Conservation (phyloP, 2,329 filamentous ascomycete genomes). For the Arthroderma uncinatum region DNA sequence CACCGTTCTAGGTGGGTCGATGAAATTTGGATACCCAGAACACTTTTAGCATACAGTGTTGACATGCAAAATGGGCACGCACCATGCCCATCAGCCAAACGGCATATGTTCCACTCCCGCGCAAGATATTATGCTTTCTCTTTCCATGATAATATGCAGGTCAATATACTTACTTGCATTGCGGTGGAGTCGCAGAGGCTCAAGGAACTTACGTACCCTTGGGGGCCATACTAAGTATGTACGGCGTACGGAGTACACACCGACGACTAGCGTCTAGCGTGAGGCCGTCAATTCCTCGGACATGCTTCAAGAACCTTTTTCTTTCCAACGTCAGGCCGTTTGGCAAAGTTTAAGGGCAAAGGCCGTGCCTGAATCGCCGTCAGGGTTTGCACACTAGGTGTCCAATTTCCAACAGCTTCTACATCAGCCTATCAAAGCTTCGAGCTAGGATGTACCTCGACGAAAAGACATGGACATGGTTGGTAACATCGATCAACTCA, state of each 20-base stretch:
- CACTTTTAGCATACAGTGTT: background rate
- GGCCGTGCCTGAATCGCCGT: background rate
- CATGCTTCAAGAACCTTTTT: background rate
- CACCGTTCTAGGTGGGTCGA: background rate
- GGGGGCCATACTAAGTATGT: too few species aligned
- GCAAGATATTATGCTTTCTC: background rate
- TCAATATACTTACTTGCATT: background rate
- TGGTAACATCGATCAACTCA: background rate
- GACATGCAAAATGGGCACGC: background rate
- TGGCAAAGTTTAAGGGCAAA: background rate
- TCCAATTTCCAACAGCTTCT: background rate
- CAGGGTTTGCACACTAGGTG: background rate
- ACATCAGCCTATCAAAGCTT: background rate
- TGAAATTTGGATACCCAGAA: background rate
- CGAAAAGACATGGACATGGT: slow-evolving; percentile 2
- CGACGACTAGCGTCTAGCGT: background rate
- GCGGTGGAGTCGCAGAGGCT: background rate
- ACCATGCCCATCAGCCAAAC: background rate
- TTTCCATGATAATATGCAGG: background rate
- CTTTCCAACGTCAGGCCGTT: background rate
- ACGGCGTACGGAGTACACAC: too few species aligned
- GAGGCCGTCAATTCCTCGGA: background rate
- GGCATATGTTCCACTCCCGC: background rate
- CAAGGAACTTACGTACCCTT: background rate
- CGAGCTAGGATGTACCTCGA: background rate